Percentiles rank a stretch among this genome's conserved stretches.
phyloP scores from a whole-genome alignment of 345 rosid genomes.

The Streptanthus diversifolius region DNA sequence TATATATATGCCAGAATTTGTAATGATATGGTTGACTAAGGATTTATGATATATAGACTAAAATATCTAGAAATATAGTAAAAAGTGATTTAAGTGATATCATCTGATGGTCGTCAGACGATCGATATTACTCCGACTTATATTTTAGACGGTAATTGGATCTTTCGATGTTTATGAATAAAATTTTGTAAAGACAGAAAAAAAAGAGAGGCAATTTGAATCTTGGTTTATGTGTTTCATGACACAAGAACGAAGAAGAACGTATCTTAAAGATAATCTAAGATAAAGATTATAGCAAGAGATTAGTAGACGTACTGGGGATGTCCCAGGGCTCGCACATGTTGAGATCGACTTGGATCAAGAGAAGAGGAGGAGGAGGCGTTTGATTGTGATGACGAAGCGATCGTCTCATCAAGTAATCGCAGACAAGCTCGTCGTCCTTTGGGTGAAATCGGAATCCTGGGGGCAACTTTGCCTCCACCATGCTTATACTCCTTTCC shows the following conservation, averaged over 20 bases:
- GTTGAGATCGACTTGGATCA: conserved; percentile 87
- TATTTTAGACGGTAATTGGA: no score
- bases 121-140: no score
- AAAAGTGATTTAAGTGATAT: no score
- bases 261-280: no score
- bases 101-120: no score
- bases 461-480: conserved; percentile 74
- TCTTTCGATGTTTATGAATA: no score
- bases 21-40: not conserved
- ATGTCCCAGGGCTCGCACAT: conserved; percentile 95
- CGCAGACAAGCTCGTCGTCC: conserved; percentile 90
- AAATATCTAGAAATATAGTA: no score
- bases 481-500: conserved; percentile 60
- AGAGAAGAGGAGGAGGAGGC: conserved; percentile 33
- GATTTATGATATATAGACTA: no score
- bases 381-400: not conserved
- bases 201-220: no score
- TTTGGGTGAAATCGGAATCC: conserved; percentile 91
- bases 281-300: not conserved
- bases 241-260: no score
- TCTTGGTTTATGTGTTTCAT: no score
- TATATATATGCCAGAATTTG: not conserved
- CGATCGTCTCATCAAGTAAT: conserved; percentile 67
- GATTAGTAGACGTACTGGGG: conserved; percentile 51
- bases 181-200: no score